Evolutionary conservation across 495 filamentous ascomycete species (phyloP), one percentile per base, ranked within the genome.

Genomic region (Penicillium lagena): DNA sequence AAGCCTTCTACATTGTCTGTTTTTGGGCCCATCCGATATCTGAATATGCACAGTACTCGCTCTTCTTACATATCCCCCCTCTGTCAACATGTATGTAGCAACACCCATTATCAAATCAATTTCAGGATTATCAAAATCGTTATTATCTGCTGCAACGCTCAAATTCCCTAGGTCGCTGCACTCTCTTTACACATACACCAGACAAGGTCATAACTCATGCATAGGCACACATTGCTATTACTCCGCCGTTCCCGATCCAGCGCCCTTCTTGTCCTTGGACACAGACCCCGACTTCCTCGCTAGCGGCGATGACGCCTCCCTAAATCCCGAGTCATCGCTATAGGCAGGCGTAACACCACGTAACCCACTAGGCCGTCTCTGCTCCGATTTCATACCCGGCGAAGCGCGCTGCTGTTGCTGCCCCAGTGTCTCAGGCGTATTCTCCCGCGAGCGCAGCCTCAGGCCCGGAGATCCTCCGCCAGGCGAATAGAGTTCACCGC

Each of bases 391-490:
- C 7, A 54, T 29, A n/a, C 54, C 47, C 6, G 55, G 52, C 7
- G 55, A 60, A 9, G 52, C 46, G n/a, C 45, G 36, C 28, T 50
- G 54, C 4, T 49, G 40, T 7, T 44, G 33, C 13, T 44, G 45
- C 29, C 50, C 40, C 5, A 67, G 63, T 4, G 65, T 66, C 32
- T 71, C 64, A 1, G 68, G 70, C 0, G 70, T 72, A 35, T 55
- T 60, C 30, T 70, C 67, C 17, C 68, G 50, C 1, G 67, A 71
- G 29, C 63, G 68, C 39, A 68, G 41, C 9, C 65, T 59, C 31
- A 62, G 63, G 0, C 60, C 57, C 9, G 56, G 46, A 13, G 54
- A 28, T n/a, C 51, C 37, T 7, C 61, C 63, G 10, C 50, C 59
- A 10, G 66, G 63, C 7, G 64, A 59, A 39, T 58, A 65, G 2